Base-by-base conservation (phyloP, 2,329 filamentous ascomycete species). In the Helotiales sp. region DNA sequence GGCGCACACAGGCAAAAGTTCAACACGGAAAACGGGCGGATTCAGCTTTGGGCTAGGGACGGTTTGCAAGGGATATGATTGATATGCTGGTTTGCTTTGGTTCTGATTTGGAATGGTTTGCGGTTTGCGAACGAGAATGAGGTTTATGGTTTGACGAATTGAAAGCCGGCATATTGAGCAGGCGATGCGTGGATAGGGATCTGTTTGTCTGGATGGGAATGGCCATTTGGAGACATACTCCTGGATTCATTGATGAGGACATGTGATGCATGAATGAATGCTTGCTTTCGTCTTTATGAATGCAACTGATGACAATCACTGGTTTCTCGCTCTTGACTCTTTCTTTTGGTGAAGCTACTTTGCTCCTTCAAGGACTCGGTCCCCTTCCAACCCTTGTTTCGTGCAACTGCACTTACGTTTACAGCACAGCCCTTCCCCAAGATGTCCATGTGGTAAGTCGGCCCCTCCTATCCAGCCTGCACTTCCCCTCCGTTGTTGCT, bases 241-340 rank as follows among this genome's bases (percentile, higher is more conserved):
- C 54, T 57, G 54, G 20, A 37, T 57, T 26, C 54, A 37, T 40
- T 40, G 20, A 57, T 32, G 54, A 57, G 32, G 32, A 57, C 24
- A 52, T 52, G 49, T 52, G 49, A 52, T 30, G 49, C 49, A 57
- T 57, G 54, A 40, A 37, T 8, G 32, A 24, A 24, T 57, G 26
- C 49, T 43, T 52, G 54, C 54, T 57, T 57, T 57, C 54, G 54
- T 57, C n/a, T 57, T 57, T 15, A 57, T 34, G 30, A 57, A 37
- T 57, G 54, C 30, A 57, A 17, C 22, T 37, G 30, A 57, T 37
- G 30, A 57, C 32, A 20, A n/a, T 17, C 11, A 15, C 22, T 45
- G 17, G 17, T 40, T 30, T 24, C 28, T 26, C 47, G 10, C 15
- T 24, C 13, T 6, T 13, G 13, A 1, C 47, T 26, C 47, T 50